phyloP scores from a whole-genome alignment of 352 stramenopile species.

The Pythium chondricola region DNA sequence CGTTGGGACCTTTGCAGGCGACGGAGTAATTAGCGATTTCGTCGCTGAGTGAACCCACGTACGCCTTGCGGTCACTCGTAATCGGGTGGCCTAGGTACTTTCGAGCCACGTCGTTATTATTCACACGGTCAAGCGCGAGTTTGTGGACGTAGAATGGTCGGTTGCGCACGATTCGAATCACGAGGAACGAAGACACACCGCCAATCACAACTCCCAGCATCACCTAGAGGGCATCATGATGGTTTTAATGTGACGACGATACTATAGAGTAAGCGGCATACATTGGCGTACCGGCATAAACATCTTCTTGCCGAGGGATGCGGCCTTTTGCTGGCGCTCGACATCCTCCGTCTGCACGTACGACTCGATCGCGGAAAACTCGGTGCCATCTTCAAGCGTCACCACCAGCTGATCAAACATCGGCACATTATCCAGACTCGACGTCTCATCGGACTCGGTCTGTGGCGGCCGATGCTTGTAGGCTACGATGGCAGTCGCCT shows the following conservation, averaged over 20 bases:
- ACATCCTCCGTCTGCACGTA: slow-evolving; percentile 49
- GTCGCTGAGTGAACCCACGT: slow-evolving; percentile 52
- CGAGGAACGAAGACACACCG: slow-evolving; percentile 58
- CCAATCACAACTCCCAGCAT: slow-evolving; percentile 58
- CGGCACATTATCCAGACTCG: slow-evolving; percentile 29
- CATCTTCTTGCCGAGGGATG: slow-evolving; percentile 64
- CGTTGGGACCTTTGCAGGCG: slow-evolving; percentile 52
- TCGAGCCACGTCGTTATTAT: slow-evolving; percentile 58
- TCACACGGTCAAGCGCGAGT: slow-evolving; percentile 65
- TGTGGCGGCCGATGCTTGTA: slow-evolving; percentile 41
- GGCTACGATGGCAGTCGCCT: slow-evolving; percentile 37
- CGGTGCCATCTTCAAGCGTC: slow-evolving; percentile 31
- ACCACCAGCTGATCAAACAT: slow-evolving; percentile 50
- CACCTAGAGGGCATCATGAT: too few relatives aligned
- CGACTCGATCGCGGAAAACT: slow-evolving; percentile 59
- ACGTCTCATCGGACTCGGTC: slow-evolving; percentile 2
- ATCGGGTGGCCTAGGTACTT: slow-evolving; percentile 60
- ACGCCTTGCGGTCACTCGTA: slow-evolving; percentile 65
- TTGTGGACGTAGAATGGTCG: slow-evolving; percentile 79
- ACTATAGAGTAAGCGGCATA: too few relatives aligned
- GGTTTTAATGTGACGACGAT: too few relatives aligned
- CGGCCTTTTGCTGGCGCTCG: slow-evolving; percentile 46
- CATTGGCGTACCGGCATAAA: slow-evolving; percentile 53
- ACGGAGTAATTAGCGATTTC: slow-evolving; percentile 67
- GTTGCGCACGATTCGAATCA: slow-evolving; percentile 72